Conservation (phyloP, 345 rosid species). For the Dipteronia sinensis region DNA sequence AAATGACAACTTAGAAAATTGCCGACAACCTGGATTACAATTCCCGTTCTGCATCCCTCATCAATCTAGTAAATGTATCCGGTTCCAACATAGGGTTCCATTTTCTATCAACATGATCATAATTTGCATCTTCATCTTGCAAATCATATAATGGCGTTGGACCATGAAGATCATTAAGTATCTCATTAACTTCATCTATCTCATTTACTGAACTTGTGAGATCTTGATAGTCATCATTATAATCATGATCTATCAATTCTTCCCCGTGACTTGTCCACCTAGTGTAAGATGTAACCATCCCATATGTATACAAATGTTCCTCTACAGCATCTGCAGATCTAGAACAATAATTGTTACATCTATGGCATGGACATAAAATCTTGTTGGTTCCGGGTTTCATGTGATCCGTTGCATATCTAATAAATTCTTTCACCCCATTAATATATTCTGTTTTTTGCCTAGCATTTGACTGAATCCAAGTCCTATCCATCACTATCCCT, state of each 20-base stretch:
- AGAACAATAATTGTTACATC: too few relatives aligned
- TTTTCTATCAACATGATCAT: neutral
- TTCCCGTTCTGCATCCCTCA: neutral
- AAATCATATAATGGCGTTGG: neutral
- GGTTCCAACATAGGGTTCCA: neutral
- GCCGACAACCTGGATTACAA: too few relatives aligned
- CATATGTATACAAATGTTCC: neutral
- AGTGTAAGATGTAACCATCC: neutral
- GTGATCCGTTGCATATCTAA: too few relatives aligned
- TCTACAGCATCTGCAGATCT: neutral
- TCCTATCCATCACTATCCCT: neutral
- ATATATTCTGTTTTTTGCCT: neutral
- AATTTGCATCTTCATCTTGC: neutral
- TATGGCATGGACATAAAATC: too few relatives aligned
- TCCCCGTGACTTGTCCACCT: neutral
- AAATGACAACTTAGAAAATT: conserved; percentile 8
- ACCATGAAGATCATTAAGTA: neutral
- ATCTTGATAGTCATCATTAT: neutral
- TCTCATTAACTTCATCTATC: neutral
- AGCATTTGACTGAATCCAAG: too few relatives aligned
- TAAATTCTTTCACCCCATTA: too few relatives aligned
- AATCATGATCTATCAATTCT: neutral
- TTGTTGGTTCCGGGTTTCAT: too few relatives aligned
- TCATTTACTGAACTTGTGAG: neutral
- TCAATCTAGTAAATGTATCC: neutral